These are phyloP conservation scores for Annulohypoxylon stygium DNA, from an alignment of 495 filamentous ascomycete species.

Conservation along the genomic window DNA sequence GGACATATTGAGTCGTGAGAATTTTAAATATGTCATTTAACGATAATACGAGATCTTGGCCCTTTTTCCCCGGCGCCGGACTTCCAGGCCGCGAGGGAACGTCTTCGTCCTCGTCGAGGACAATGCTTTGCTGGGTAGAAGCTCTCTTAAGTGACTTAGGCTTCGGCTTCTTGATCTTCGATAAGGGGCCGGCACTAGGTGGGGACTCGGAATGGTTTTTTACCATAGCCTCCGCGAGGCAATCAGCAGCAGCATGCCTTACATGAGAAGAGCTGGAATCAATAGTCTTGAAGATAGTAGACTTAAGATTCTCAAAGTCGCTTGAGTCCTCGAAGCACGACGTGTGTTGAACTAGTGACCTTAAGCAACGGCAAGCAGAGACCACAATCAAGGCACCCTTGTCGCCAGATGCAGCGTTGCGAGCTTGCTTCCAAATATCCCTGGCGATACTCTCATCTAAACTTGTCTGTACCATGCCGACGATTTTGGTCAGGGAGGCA, in stretches of 20 bases:
- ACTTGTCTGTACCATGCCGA: slow-evolving; percentile 76
- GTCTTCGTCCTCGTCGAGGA: slow-evolving; percentile 79
- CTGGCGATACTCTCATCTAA: slow-evolving; percentile 87
- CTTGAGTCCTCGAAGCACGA: slow-evolving; percentile 87
- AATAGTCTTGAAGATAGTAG: slow-evolving; percentile 82
- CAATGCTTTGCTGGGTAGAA: slow-evolving; percentile 62
- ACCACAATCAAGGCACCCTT: slow-evolving; percentile 86
- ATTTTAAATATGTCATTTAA: slow-evolving; percentile 84
- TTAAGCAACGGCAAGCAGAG: slow-evolving; percentile 83
- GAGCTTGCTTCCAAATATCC: slow-evolving; percentile 93
- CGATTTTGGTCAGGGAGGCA: slow-evolving; percentile 79
- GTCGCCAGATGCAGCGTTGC: slow-evolving; percentile 80
- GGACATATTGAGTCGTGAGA: slow-evolving; percentile 84
- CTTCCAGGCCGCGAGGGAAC: slow-evolving; percentile 80
- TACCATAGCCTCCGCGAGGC: slow-evolving; percentile 80
- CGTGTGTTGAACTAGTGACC: slow-evolving; percentile 76
- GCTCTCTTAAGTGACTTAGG: slow-evolving; percentile 77
- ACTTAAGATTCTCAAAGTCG: slow-evolving; percentile 90
- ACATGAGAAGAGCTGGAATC: slow-evolving; percentile 81
- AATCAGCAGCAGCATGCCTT: slow-evolving; percentile 88
- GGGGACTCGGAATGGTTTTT: slow-evolving; percentile 79
- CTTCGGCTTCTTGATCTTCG: slow-evolving; percentile 80
- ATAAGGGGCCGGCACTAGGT: slow-evolving; percentile 63
- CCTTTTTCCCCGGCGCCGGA: slow-evolving; percentile 75
- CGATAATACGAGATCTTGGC: slow-evolving; percentile 76